Evolutionary conservation across 139 green algal species (phyloP).

Genomic region (Edaphochlamys debaryana): DNA sequence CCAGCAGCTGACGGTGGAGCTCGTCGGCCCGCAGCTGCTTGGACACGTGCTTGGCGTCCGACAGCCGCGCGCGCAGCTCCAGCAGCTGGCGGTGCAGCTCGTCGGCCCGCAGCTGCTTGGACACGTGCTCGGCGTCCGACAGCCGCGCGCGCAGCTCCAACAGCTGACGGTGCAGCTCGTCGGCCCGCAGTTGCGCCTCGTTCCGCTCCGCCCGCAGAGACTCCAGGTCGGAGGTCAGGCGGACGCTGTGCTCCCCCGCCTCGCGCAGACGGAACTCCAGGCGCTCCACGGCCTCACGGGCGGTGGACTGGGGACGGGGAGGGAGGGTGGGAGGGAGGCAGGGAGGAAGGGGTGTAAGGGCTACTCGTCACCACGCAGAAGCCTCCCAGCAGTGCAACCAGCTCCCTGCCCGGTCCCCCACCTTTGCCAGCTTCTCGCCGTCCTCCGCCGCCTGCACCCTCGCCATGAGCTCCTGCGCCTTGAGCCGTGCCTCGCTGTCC

Average conservation of each 20-base stretch:
- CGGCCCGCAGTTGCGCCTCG: constrained; percentile 31
- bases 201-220: constrained; percentile 15
- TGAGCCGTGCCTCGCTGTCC: constrained; percentile 46
- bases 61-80: constrained; percentile 18
- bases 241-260: not conserved
- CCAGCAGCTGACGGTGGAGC: constrained; percentile 17
- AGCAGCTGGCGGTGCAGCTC: constrained; percentile 27
- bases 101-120: constrained; percentile 34
- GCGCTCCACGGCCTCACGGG: constrained; percentile 29
- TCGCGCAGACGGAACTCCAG: constrained; percentile 33
- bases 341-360: too few relatives aligned
- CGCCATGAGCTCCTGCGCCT: constrained; percentile 31
- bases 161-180: constrained; percentile 32
- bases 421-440: constrained; percentile 36
- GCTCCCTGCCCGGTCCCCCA: not conserved
- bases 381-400: not conserved
- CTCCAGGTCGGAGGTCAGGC: constrained; percentile 29
- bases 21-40: constrained; percentile 36
- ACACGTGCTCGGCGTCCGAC: constrained; percentile 8
- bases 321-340: not conserved
- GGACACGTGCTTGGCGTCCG: constrained; percentile 1
- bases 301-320: not conserved
- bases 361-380: too few relatives aligned
- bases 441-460: constrained; percentile 35
- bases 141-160: constrained; percentile 23